Evolutionary conservation across 2,329 filamentous ascomycete species (phyloP).

Genomic region (Venturia oleaginea): DNA sequence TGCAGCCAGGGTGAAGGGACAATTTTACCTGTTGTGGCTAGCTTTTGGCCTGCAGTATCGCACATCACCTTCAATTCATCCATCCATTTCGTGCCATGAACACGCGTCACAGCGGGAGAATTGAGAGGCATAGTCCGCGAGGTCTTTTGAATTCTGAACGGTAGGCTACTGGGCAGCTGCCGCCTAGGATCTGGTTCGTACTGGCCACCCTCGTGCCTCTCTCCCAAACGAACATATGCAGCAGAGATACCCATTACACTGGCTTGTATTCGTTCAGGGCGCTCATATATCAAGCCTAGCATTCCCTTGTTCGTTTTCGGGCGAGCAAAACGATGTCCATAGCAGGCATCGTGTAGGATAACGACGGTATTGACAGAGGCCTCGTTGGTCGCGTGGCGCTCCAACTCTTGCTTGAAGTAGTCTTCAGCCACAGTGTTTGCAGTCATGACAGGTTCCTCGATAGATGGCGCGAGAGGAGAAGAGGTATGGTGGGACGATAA

Average conservation of each 20-base stretch:
- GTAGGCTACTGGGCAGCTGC: constrained; percentile 37
- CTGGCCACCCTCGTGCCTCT: constrained; percentile 61
- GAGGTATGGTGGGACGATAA: background rate
- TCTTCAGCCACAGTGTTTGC: constrained; percentile 9
- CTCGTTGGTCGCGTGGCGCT: constrained; percentile 1
- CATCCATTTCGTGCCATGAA: constrained; percentile 92
- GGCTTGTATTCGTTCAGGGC: constrained; percentile 83
- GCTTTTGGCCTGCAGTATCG: constrained; percentile 64
- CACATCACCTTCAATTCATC: constrained; percentile 82
- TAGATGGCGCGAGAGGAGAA: background rate
- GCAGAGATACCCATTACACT: constrained; percentile 71
- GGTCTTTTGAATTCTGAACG: constrained; percentile 81
- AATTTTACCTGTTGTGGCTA: constrained; percentile 52
- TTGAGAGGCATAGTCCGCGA: constrained; percentile 60
- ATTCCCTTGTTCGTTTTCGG: constrained; percentile 64
- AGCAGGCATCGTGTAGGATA: constrained; percentile 86
- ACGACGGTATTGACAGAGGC: constrained; percentile 43
- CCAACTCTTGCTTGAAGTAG: constrained; percentile 11
- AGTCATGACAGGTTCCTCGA: constrained; percentile 10
- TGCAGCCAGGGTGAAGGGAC: constrained; percentile 30
- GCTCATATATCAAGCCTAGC: constrained; percentile 78
- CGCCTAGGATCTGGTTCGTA: constrained; percentile 58
- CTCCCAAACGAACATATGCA: constrained; percentile 85
- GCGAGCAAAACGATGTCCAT: constrained; percentile 84
- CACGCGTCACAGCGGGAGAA: constrained; percentile 73